These are phyloP conservation scores for Trametes pubescens DNA, from an alignment of 1,284 basidiomycete genomes.

Conservation along the genomic window DNA sequence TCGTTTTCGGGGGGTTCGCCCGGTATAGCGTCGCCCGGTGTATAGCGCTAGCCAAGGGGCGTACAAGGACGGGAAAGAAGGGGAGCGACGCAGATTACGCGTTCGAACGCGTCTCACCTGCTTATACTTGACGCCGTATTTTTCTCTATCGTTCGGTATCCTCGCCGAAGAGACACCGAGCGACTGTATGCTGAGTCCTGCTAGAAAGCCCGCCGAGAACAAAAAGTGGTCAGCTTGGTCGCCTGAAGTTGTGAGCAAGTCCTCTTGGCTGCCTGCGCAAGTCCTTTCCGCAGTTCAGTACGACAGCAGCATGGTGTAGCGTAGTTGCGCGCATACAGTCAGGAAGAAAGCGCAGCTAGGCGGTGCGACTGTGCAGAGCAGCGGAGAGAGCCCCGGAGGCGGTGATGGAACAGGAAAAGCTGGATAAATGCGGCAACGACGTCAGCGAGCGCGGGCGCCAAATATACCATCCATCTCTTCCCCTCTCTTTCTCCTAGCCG, in stretches of 20 bases:
- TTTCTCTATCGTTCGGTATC: no score
- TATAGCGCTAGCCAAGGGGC: no score
- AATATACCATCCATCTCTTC: conserved; percentile 19
- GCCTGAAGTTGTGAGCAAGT: no score
- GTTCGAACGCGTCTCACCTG: no score
- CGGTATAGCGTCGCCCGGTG: no score
- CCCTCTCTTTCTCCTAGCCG: conserved; percentile 1
- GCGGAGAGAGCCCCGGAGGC: conserved; percentile 6
- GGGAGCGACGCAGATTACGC: no score
- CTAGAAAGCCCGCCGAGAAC: background rate
- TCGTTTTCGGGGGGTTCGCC: no score
- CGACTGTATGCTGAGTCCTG: no score
- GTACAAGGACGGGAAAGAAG: no score
- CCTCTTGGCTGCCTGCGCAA: background rate
- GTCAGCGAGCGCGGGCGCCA: conserved; percentile 30
- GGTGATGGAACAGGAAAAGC: conserved; percentile 13
- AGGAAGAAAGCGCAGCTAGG: conserved; percentile 1
- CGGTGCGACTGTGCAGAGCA: conserved; percentile 27
- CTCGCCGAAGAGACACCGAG: no score
- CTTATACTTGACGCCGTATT: no score
- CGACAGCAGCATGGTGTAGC: background rate
- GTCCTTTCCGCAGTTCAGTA: background rate
- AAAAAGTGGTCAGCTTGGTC: no score
- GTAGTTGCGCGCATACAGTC: background rate
- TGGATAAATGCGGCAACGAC: conserved; percentile 34